Percentiles rank a stretch among this genome's conserved stretches.
Conservation (phyloP, 257 asterid species). For the Solanum chmielewskii region DNA sequence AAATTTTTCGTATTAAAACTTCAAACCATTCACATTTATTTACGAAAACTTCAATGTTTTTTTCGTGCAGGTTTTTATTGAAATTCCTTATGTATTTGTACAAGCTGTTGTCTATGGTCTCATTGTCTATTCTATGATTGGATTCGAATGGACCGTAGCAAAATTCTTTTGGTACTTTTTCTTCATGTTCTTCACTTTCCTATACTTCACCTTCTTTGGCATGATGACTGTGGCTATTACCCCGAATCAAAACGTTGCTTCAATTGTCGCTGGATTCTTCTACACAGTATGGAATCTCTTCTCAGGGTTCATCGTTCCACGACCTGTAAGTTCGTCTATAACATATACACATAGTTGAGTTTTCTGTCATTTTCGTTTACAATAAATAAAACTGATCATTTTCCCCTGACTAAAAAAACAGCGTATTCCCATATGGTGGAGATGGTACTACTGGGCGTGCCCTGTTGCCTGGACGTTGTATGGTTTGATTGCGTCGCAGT, state of each 20-base stretch:
- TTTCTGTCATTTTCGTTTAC: background rate
- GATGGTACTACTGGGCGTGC: slow-evolving; percentile 41
- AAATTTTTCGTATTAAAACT: background rate
- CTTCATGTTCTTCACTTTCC: slow-evolving; percentile 28
- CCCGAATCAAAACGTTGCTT: slow-evolving; percentile 36
- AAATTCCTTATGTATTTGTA: slow-evolving; percentile 32
- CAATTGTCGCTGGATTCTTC: slow-evolving; percentile 14
- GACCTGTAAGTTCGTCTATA: slow-evolving; percentile 22
- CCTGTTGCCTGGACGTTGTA: slow-evolving; percentile 42
- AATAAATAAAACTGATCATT: background rate
- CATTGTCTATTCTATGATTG: slow-evolving; percentile 36
- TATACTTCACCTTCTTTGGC: slow-evolving; percentile 44
- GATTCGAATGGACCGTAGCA: slow-evolving; percentile 31
- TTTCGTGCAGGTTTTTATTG: slow-evolving; percentile 25
- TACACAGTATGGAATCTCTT: slow-evolving; percentile 35
- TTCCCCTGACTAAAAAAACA: background rate
- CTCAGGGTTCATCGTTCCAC: slow-evolving; percentile 37
- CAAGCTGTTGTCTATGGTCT: slow-evolving; percentile 26
- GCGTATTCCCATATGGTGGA: slow-evolving; percentile 52
- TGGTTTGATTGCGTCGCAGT: slow-evolving; percentile 34
- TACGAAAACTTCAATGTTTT: background rate
- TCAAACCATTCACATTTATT: background rate
- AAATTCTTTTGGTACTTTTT: slow-evolving; percentile 35
- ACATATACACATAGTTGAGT: background rate
- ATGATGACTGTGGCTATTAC: slow-evolving; percentile 42